These are phyloP conservation scores for Puya raimondii DNA, from an alignment of 176 grass and related monocot genomes.

Conservation along the genomic window DNA sequence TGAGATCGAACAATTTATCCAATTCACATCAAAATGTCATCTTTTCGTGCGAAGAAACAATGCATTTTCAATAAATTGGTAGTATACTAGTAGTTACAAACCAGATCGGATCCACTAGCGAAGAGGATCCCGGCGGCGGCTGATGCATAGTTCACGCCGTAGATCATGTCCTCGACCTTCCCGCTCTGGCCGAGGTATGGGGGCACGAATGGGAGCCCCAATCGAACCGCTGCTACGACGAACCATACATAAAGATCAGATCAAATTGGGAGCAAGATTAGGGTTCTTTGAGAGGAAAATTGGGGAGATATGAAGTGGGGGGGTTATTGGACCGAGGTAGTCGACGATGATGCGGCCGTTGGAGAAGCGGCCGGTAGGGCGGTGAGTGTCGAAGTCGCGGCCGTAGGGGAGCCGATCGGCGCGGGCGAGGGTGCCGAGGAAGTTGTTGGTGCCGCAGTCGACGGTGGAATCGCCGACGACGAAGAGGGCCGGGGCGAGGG, in stretches of 20 bases:
- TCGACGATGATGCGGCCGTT: constrained; percentile 77
- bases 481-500: constrained; percentile 55
- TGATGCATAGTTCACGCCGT: constrained; percentile 33
- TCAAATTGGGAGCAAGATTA: neutral
- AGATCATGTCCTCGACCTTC: constrained; percentile 31
- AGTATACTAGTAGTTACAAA: neutral
- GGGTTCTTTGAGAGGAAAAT: neutral
- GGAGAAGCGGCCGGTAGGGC: constrained; percentile 74
- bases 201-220: constrained; percentile 61
- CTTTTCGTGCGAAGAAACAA: too few species aligned
- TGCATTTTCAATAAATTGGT: neutral
- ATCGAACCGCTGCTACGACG: constrained; percentile 35
- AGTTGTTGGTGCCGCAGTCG: constrained; percentile 84
- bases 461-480: constrained; percentile 73
- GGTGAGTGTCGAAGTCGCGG: constrained; percentile 65
- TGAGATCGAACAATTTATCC: neutral
- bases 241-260: neutral
- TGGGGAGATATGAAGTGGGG: neutral
- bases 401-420: constrained; percentile 56
- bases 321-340: constrained; percentile 39
- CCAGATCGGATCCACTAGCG: constrained; percentile 66
- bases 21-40: neutral
- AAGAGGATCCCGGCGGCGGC: constrained; percentile 56
- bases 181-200: constrained; percentile 52
- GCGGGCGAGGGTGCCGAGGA: constrained; percentile 61